These are phyloP conservation scores for Fusarium sp. DNA, from an alignment of 2,329 filamentous ascomycete species.

Conservation along the genomic window DNA sequence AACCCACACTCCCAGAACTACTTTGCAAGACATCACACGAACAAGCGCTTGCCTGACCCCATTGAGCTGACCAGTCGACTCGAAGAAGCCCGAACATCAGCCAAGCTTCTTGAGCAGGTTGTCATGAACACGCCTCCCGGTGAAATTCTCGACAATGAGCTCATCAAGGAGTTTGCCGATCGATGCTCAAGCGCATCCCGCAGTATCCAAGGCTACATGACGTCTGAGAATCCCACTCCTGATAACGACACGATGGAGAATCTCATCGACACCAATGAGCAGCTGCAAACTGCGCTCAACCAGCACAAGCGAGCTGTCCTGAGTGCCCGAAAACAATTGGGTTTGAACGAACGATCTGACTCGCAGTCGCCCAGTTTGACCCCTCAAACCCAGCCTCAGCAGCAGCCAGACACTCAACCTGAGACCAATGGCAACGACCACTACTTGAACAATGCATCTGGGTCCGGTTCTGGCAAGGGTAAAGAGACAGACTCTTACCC, in stretches of 20 bases:
- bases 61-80: conserved; percentile 84
- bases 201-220: conserved; percentile 88
- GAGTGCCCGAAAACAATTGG: conserved; percentile 69
- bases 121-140: conserved; percentile 84
- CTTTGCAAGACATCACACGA: conserved; percentile 65
- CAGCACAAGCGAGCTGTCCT: conserved; percentile 85
- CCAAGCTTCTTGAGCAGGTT: conserved; percentile 91
- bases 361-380: conserved; percentile 47
- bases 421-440: conserved; percentile 50
- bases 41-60: conserved; percentile 71
- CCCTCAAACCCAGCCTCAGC: conserved; percentile 34
- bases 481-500: conserved; percentile 51
- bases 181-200: conserved; percentile 84
- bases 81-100: conserved; percentile 90
- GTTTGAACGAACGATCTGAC: conserved; percentile 51
- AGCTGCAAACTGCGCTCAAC: conserved; percentile 83
- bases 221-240: conserved; percentile 79
- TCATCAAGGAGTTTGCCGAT: conserved; percentile 91
- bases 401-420: conserved; percentile 13
- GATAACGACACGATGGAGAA: conserved; percentile 96
- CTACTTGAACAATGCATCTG: conserved; percentile 27
- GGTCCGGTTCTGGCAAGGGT: conserved; percentile 48
- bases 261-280: conserved; percentile 94
- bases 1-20: conserved; percentile 66
- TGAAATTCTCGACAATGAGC: conserved; percentile 84